Percentiles rank a stretch among this genome's conserved stretches.
These are phyloP conservation scores for Periconia sp. DNA, from an alignment of 2,329 filamentous ascomycete species.

Conservation along the genomic window DNA sequence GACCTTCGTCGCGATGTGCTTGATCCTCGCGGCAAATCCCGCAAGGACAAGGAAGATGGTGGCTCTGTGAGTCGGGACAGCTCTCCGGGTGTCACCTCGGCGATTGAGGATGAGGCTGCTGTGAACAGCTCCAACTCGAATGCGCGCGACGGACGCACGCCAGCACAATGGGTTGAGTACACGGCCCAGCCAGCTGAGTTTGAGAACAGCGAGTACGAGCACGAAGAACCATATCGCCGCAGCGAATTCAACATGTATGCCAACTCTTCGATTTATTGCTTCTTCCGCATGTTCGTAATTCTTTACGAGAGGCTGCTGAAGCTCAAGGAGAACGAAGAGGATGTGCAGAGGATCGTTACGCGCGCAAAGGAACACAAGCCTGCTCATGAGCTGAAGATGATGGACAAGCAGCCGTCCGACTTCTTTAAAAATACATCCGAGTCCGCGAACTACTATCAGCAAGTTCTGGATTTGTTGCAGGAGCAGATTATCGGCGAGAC, in stretches of 20 bases:
- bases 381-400: slow-evolving; percentile 81
- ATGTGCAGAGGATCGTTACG: slow-evolving; percentile 74
- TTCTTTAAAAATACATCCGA: slow-evolving; percentile 73
- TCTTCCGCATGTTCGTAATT: slow-evolving; percentile 92
- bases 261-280: slow-evolving; percentile 91
- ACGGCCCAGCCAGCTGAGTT: slow-evolving; percentile 61
- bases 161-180: slow-evolving; percentile 68
- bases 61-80: slow-evolving; percentile 83
- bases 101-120: slow-evolving; percentile 76
- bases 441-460: slow-evolving; percentile 79
- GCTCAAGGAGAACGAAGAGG: slow-evolving; percentile 79
- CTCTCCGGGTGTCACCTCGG: slow-evolving; percentile 82
- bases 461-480: slow-evolving; percentile 84
- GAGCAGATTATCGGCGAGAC: slow-evolving; percentile 83
- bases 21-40: slow-evolving; percentile 75
- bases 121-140: slow-evolving; percentile 64
- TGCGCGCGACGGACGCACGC: slow-evolving; percentile 66
- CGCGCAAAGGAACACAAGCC: slow-evolving; percentile 79
- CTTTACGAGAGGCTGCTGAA: slow-evolving; percentile 83
- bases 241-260: slow-evolving; percentile 88
- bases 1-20: slow-evolving; percentile 84
- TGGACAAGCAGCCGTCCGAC: slow-evolving; percentile 74
- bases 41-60: slow-evolving; percentile 80
- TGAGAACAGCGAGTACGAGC: slow-evolving; percentile 69
- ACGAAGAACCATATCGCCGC: slow-evolving; percentile 80